Percentiles rank a stretch among this genome's conserved stretches.
These are phyloP conservation scores for Cercophora samala DNA, from an alignment of 495 filamentous ascomycete genomes.

Conservation along the genomic window DNA sequence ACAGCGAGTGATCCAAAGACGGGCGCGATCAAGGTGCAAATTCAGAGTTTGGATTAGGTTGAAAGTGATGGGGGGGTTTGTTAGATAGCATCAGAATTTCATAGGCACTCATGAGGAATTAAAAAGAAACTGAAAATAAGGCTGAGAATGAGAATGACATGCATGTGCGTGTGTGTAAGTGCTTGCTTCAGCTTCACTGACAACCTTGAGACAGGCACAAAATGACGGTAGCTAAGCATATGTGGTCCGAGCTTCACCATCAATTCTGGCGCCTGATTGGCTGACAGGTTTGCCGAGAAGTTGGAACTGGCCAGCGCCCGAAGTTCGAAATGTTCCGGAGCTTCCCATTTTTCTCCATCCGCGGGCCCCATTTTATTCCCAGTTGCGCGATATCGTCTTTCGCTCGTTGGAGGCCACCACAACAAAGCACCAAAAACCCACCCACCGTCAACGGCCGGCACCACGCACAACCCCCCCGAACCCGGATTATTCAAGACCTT, in stretches of 20 bases:
- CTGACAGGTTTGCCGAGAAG: conserved; percentile 22
- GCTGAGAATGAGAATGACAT: neutral
- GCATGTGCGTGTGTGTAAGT: neutral
- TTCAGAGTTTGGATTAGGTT: conserved; percentile 57
- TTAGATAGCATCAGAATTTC: neutral
- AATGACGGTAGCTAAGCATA: neutral
- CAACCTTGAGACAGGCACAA: neutral
- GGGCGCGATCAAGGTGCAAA: conserved; percentile 94
- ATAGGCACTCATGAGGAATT: neutral
- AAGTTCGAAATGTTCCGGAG: conserved; percentile 36
- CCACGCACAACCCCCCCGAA: neutral
- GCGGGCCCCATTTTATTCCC: conserved; percentile 7
- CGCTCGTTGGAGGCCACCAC: conserved; percentile 17
- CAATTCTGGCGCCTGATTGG: conserved; percentile 28
- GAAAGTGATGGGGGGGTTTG: neutral
- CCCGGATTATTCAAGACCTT: neutral
- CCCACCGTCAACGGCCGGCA: conserved; percentile 6
- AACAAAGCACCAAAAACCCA: conserved; percentile 16
- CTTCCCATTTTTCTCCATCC: conserved; percentile 32
- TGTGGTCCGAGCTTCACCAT: conserved; percentile 15
- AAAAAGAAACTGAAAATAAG: conserved; percentile 2
- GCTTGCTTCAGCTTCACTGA: neutral
- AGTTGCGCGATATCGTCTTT: conserved; percentile 33
- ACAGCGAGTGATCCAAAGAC: conserved; percentile 82
- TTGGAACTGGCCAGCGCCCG: conserved; percentile 28